phyloP scores from a whole-genome alignment of 2,329 filamentous ascomycete species.

The Parastagonospora nodorum region DNA sequence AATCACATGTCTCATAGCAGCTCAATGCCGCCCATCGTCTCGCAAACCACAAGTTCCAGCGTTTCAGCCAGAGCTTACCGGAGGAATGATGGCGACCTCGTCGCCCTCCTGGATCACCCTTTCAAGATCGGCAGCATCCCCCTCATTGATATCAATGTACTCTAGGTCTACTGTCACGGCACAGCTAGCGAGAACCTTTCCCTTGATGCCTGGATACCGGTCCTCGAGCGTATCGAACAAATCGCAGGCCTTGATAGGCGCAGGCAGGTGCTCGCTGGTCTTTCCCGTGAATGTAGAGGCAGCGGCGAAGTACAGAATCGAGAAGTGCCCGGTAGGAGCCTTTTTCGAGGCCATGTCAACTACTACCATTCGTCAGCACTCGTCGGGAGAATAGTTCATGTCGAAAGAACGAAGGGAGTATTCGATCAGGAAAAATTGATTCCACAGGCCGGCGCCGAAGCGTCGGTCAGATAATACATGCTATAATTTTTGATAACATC shows the following conservation, averaged over 20 bases:
- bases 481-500: slow-evolving; percentile 50
- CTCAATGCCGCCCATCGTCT: not conserved
- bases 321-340: slow-evolving; percentile 70
- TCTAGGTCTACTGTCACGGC: slow-evolving; percentile 80
- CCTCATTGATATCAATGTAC: slow-evolving; percentile 74
- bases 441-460: slow-evolving; percentile 39
- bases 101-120: slow-evolving; percentile 71
- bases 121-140: slow-evolving; percentile 51
- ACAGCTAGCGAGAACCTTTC: slow-evolving; percentile 71
- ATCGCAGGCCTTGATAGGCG: slow-evolving; percentile 65
- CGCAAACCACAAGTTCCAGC: no score
- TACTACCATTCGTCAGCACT: slow-evolving; percentile 21
- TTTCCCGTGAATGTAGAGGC: slow-evolving; percentile 74
- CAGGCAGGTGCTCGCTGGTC: slow-evolving; percentile 67
- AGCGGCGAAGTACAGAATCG: slow-evolving; percentile 80
- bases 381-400: not conserved
- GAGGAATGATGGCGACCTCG: slow-evolving; percentile 86
- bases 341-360: slow-evolving; percentile 49
- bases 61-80: slow-evolving; percentile 80
- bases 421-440: slow-evolving; percentile 38
- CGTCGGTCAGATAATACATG: slow-evolving; percentile 56
- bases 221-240: slow-evolving; percentile 72
- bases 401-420: slow-evolving; percentile 1
- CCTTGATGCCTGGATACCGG: slow-evolving; percentile 70
- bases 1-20: no score